A percentile compares a stretch with the other conserved stretches of the same genome.
Conservation (phyloP, 352 stramenopile genomes). For the Pythium vanterpoolii region DNA sequence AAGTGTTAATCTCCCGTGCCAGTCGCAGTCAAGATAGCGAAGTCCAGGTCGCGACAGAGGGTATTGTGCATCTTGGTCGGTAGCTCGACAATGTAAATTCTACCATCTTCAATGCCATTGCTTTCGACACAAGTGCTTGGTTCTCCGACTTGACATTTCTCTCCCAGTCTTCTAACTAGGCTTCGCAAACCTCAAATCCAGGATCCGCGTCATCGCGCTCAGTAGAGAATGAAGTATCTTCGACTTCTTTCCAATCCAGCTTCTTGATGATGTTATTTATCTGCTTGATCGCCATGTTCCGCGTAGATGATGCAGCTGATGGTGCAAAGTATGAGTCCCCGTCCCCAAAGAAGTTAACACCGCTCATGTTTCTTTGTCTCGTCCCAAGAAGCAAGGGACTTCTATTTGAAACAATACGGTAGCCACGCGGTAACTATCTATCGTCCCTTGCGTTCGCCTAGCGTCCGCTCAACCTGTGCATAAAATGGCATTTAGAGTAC, state of each 20-base stretch:
- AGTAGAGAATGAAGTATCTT: conserved; percentile 12
- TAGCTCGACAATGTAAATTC: background rate
- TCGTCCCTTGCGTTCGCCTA: too few relatives aligned
- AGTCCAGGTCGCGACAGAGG: background rate
- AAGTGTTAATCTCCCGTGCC: background rate
- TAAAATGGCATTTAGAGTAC: background rate
- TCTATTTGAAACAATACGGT: too few relatives aligned
- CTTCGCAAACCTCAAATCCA: too few relatives aligned
- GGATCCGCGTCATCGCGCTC: conserved; percentile 9
- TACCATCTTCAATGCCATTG: too few relatives aligned
- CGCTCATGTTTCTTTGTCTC: conserved; percentile 8
- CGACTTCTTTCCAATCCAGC: conserved; percentile 16
- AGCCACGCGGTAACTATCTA: too few relatives aligned
- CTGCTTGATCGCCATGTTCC: conserved; percentile 13
- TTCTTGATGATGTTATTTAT: conserved; percentile 19
- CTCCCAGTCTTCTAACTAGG: too few relatives aligned
- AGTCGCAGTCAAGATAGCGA: background rate
- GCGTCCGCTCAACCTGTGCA: background rate
- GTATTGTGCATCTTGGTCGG: background rate
- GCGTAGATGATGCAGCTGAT: conserved; percentile 5
- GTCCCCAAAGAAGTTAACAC: too few relatives aligned
- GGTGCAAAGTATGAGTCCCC: too few relatives aligned
- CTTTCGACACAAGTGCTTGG: too few relatives aligned
- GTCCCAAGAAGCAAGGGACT: background rate
- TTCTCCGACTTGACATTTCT: too few relatives aligned